Conservation (phyloP, 148 eudicot genomes). For the Rheum nobile region DNA sequence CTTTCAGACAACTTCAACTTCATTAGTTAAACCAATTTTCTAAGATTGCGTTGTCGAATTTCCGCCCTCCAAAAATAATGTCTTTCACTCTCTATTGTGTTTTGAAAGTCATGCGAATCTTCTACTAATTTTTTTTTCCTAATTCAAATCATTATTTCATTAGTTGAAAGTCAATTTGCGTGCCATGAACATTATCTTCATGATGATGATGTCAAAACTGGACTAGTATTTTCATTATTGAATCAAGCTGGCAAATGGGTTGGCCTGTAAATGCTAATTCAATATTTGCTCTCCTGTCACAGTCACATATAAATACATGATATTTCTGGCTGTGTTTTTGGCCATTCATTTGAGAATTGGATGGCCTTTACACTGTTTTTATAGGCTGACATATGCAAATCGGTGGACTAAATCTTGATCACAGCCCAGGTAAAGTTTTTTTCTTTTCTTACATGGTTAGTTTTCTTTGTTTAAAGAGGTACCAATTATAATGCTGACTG, state of each 20-base stretch:
- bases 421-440: background rate
- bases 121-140: background rate
- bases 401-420: background rate
- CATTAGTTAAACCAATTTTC: background rate
- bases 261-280: background rate
- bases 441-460: background rate
- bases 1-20: background rate
- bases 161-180: background rate
- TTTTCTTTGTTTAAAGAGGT: background rate
- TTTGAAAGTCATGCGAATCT: background rate
- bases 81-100: background rate
- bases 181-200: background rate
- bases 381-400: background rate
- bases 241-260: constrained; percentile 1
- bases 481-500: background rate
- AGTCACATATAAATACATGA: background rate
- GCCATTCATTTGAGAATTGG: background rate
- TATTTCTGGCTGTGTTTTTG: background rate
- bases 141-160: background rate
- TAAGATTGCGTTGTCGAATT: background rate
- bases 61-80: background rate
- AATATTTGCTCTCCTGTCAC: background rate
- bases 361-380: background rate
- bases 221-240: background rate
- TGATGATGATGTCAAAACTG: background rate